These are phyloP conservation scores for Fusarium albidum DNA, from an alignment of 2,329 filamentous ascomycete species.

Conservation along the genomic window DNA sequence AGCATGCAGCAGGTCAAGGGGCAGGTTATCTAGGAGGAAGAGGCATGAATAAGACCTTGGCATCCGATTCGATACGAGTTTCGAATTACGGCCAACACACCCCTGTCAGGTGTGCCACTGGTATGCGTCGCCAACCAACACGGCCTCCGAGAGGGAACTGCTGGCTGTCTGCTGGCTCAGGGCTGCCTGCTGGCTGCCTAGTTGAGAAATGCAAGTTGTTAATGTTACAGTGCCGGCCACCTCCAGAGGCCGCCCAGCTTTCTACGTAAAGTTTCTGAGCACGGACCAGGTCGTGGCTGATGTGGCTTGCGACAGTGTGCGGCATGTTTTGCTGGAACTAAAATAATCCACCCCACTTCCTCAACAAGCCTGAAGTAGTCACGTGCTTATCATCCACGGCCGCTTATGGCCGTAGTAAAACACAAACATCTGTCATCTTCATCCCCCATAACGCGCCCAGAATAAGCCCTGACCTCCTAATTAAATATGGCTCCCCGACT, in stretches of 20 bases:
- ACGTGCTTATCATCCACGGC: background rate
- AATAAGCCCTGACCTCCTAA: constrained; percentile 10
- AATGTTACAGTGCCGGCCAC: too few species aligned
- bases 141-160: too few species aligned
- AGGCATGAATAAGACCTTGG: too few species aligned
- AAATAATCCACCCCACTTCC: background rate
- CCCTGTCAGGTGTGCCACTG: too few species aligned
- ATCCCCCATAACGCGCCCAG: constrained; percentile 5
- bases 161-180: too few species aligned
- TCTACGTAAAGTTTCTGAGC: constrained; percentile 9
- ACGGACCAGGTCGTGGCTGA: constrained; percentile 1
- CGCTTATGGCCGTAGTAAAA: constrained; percentile 6
- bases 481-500: constrained; percentile 6
- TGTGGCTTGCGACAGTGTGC: constrained; percentile 3
- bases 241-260: constrained; percentile 9
- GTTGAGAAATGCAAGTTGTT: too few species aligned
- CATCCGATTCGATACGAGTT: too few species aligned
- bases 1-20: constrained; percentile 28
- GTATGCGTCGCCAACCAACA: too few species aligned
- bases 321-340: background rate
- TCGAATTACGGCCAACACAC: too few species aligned
- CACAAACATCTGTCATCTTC: background rate
- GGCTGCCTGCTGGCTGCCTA: too few species aligned
- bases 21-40: constrained; percentile 14
- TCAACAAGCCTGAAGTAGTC: background rate